Percentiles rank a stretch among this genome's conserved stretches.
phyloP scores from a whole-genome alignment of 208 protist species.

The Trichomonas tenax region DNA sequence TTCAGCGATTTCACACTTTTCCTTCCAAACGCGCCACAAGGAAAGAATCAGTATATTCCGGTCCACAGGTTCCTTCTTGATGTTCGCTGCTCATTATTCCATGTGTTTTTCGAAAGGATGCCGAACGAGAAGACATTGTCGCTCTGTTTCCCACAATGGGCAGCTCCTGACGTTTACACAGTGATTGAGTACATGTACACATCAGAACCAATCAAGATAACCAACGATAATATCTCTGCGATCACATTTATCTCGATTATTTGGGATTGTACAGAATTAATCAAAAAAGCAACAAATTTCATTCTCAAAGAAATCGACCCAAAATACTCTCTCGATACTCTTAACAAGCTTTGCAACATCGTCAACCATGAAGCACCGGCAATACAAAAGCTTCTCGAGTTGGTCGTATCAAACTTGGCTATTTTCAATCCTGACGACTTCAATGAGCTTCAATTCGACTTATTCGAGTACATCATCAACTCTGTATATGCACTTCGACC shows the following conservation, averaged over 20 bases:
- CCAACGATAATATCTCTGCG: not conserved
- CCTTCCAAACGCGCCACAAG: not conserved
- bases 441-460: not conserved
- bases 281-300: not conserved
- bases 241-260: not conserved
- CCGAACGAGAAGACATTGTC: not conserved
- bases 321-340: not conserved
- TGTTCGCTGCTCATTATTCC: not conserved
- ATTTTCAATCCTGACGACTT: not conserved
- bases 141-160: not conserved
- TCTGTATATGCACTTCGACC: not conserved
- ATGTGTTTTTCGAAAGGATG: not conserved
- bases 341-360: not conserved
- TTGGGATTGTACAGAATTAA: not conserved
- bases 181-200: not conserved
- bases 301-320: not conserved
- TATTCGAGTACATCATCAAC: not conserved
- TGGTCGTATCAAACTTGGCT: not conserved
- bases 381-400: not conserved
- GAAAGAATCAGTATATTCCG: not conserved
- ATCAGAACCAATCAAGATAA: not conserved
- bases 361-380: not conserved
- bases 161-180: not conserved
- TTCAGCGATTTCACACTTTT: not conserved
- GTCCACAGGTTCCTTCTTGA: not conserved